A percentile compares a stretch with the other conserved stretches of the same genome.
phyloP scores from a whole-genome alignment of 345 rosid genomes.

The Rhizophora apiculata region DNA sequence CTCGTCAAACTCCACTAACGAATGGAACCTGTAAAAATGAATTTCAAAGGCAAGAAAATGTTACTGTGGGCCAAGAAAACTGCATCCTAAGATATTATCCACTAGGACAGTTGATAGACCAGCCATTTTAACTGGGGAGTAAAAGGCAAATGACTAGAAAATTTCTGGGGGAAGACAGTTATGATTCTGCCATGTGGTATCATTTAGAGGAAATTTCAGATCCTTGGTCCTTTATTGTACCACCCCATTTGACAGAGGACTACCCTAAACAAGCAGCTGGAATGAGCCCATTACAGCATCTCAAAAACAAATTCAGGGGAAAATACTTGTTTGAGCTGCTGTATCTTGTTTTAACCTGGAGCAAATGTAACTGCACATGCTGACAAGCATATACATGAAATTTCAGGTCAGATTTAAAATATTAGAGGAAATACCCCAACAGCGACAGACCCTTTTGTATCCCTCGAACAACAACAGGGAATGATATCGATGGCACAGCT shows the following conservation, averaged over 20 bases:
- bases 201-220: background rate
- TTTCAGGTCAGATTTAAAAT: background rate
- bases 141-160: background rate
- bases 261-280: background rate
- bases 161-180: background rate
- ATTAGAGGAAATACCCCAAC: background rate
- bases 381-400: background rate
- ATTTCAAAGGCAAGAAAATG: background rate
- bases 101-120: background rate
- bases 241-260: too few relatives aligned
- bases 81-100: background rate
- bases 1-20: conserved; percentile 68
- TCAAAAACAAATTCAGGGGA: too few relatives aligned
- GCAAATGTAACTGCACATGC: background rate
- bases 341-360: background rate
- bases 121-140: background rate
- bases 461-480: background rate
- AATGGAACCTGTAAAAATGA: conserved; percentile 52
- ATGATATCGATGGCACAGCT: background rate
- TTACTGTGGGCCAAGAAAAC: background rate
- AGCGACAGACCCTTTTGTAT: background rate
- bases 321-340: background rate
- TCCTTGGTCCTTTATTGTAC: background rate
- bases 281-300: background rate
- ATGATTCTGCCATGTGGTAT: background rate